Percentiles rank a stretch among this genome's conserved stretches.
Evolutionary conservation across 768 basidiomycete genomes (phyloP).

Genomic region (Kwoniella shandongensis): DNA sequence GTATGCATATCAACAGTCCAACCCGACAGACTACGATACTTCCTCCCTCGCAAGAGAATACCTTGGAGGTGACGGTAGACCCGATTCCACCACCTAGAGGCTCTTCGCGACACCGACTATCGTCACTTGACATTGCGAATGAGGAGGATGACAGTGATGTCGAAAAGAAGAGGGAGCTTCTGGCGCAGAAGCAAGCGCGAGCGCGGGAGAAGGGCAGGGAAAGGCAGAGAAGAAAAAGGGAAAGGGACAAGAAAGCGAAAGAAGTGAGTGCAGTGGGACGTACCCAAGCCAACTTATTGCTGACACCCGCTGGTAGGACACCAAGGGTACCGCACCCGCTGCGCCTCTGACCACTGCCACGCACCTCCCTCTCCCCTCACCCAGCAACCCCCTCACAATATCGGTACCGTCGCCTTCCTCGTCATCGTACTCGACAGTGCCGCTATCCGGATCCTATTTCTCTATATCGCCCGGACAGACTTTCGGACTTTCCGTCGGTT

Average conservation of each 20-base stretch:
- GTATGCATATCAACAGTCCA: not conserved
- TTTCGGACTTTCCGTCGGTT: slow-evolving; percentile 19
- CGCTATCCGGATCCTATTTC: slow-evolving; percentile 22
- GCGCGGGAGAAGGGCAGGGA: slow-evolving; percentile 41
- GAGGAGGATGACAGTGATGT: slow-evolving; percentile 27
- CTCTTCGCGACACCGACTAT: not conserved
- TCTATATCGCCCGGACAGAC: slow-evolving; percentile 22
- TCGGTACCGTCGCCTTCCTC: slow-evolving; percentile 29
- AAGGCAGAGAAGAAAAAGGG: slow-evolving; percentile 42
- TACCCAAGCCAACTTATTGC: not conserved
- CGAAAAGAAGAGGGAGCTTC: slow-evolving; percentile 14
- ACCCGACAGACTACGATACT: slow-evolving; percentile 3
- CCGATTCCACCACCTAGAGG: not conserved
- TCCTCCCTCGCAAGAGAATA: slow-evolving; percentile 3
- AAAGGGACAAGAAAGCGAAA: slow-evolving; percentile 32
- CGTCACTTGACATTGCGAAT: not conserved
- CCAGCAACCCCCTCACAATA: slow-evolving; percentile 7
- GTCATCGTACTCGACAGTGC: slow-evolving; percentile 29
- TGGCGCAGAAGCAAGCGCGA: slow-evolving; percentile 28
- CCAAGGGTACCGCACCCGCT: not conserved
- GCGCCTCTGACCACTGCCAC: slow-evolving; percentile 15
- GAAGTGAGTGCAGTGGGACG: slow-evolving; percentile 23
- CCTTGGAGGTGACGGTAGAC: slow-evolving; percentile 11
- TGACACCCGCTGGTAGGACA: not conserved
- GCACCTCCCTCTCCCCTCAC: slow-evolving; percentile 24